phyloP scores from a whole-genome alignment of 345 rosid genomes.

The Lenwebbia sp. region DNA sequence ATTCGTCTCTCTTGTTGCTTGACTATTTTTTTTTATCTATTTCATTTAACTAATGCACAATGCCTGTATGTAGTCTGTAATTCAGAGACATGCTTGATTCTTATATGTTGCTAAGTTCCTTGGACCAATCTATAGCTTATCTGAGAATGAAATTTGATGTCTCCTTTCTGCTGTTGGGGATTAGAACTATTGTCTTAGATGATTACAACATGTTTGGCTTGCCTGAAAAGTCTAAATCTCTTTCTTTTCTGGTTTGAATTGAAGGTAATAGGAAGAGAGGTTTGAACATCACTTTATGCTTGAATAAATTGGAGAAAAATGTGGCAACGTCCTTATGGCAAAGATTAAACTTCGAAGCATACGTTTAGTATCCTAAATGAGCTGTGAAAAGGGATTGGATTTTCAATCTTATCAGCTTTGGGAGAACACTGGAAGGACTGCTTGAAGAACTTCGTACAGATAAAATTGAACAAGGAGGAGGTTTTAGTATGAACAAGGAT shows the following conservation, averaged over 20 bases:
- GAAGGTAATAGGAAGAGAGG: background rate
- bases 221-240: background rate
- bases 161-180: background rate
- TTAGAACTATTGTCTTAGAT: background rate
- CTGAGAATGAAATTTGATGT: background rate
- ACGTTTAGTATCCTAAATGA: background rate
- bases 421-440: no score
- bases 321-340: background rate
- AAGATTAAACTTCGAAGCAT: background rate
- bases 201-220: background rate
- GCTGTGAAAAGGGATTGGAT: no score
- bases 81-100: constrained; percentile 2
- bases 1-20: background rate
- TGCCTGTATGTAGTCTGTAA: constrained; percentile 29
- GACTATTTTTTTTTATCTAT: background rate
- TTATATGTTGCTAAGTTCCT: background rate
- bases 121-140: background rate
- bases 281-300: background rate
- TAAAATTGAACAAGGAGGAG: background rate
- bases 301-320: background rate
- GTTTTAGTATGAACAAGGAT: background rate
- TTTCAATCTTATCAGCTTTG: no score
- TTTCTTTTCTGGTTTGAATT: background rate
- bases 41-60: background rate
- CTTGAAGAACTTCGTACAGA: background rate